Base-by-base conservation (phyloP, 306 rosid species). In the Oemleria cerasiformis region DNA sequence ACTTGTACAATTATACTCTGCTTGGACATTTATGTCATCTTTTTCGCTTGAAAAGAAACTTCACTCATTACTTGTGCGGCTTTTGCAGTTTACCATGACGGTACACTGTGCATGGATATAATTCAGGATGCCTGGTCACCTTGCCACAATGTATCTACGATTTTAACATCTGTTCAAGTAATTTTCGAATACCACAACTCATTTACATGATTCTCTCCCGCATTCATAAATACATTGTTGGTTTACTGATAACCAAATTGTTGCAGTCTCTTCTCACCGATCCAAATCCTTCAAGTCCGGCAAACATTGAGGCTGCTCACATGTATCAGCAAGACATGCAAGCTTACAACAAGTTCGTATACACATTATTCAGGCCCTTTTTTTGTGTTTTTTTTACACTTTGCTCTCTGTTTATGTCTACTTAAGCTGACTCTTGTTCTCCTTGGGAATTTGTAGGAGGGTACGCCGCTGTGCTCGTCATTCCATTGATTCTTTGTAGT, bases 41-140 rank as follows among this genome's bases (percentile, higher is more conserved):
- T 36, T 17, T 56, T 10, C 13, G 15, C 54, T 17, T 42, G 9
- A 21, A 63, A 34, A 21, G 48, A 2, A 73, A 40, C 30, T 10
- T 14, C 13, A 23, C 66, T 65, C 47, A 8, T 74, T 23, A 43
- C 36, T 44, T 38, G 1, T 47, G 14, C 25, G 42, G 39, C 9
- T 44, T 50, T 16, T 67, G 77, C 60, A 79, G 78, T 79, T 69
- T 74, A 79, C 65, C 71, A 47, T 45, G 83, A 68, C 38, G 72
- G 80, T 17, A 56, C 78, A 23, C 66, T 80, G 16, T 80, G 81
- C 47, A 71, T 75, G 81, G 84, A 76, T 73, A 80, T 76, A 55
- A 76, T 80, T 67, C 81, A 67, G 64, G 84, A 76, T 76, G 81
- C 75, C 17, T 72, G 75, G 78, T 76, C 81, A 55, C 84, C 84